Conservation (phyloP, 768 basidiomycete genomes). For the Dioszegia crocea region DNA sequence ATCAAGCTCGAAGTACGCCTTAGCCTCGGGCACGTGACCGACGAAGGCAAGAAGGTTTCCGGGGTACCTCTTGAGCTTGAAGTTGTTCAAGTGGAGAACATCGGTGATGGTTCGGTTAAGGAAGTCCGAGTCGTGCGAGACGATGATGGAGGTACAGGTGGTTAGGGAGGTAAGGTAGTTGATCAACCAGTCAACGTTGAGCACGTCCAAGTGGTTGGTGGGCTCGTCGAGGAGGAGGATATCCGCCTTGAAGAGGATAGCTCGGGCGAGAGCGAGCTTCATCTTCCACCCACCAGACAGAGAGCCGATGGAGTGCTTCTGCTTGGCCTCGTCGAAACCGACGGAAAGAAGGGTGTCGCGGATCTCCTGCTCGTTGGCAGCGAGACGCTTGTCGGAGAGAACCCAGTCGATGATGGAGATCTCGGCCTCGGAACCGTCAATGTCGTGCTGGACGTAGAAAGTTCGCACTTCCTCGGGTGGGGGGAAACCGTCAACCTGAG, state of each 20-base stretch:
- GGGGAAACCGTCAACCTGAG: conserved; percentile 95
- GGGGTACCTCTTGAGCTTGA: conserved; percentile 92
- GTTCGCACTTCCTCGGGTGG: conserved; percentile 95
- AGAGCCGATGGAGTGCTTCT: conserved; percentile 76
- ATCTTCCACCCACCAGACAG: conserved; percentile 99
- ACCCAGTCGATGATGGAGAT: conserved; percentile 89
- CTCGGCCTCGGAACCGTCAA: conserved; percentile 89
- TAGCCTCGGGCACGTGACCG: conserved; percentile 90
- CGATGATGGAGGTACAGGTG: conserved; percentile 94
- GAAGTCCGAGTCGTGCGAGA: conserved; percentile 96
- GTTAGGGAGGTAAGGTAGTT: conserved; percentile 80
- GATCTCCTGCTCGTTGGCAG: conserved; percentile 65
- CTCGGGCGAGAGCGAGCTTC: conserved; percentile 95
- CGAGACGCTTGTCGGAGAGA: conserved; percentile 74
- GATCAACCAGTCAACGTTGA: conserved; percentile 97
- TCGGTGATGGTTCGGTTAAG: conserved; percentile 98
- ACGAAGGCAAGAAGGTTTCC: conserved; percentile 95
- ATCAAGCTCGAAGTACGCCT: conserved; percentile 94
- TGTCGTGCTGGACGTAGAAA: conserved; percentile 99
- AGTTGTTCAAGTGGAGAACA: conserved; percentile 94
- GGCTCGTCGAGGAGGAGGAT: conserved; percentile 95
- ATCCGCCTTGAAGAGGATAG: conserved; percentile 97
- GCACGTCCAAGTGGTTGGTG: conserved; percentile 80
- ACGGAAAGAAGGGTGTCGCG: conserved; percentile 79
- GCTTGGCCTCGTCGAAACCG: conserved; percentile 84